Conservation (phyloP, 306 rosid species). For the Corylus heterophylla region DNA sequence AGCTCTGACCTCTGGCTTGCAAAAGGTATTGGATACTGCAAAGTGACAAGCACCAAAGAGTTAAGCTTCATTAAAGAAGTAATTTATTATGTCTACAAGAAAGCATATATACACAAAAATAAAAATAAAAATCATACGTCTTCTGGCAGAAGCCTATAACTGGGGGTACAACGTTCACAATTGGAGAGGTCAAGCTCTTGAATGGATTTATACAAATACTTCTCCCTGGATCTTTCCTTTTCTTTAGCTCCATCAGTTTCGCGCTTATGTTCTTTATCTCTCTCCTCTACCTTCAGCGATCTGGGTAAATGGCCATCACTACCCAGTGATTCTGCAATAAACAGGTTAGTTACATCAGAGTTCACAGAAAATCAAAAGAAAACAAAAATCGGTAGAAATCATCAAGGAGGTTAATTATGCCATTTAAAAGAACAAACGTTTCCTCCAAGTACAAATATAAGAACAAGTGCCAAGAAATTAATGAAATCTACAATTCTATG, state of each 20-base stretch:
- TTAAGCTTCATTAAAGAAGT: conserved; percentile 19
- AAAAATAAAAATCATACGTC: conserved; percentile 48
- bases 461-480: not conserved
- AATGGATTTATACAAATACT: conserved; percentile 83
- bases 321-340: conserved; percentile 68
- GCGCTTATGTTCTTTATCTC: conserved; percentile 70
- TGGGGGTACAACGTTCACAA: conserved; percentile 86
- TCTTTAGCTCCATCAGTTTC: conserved; percentile 77
- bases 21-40: conserved; percentile 90
- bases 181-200: conserved; percentile 95
- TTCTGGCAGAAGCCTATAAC: conserved; percentile 90
- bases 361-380: conserved; percentile 18
- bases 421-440: conserved; percentile 17
- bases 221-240: conserved; percentile 82
- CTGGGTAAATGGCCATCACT: conserved; percentile 65
- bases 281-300: conserved; percentile 74
- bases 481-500: conserved; percentile 10
- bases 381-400: not conserved
- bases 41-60: conserved; percentile 27
- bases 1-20: conserved; percentile 92
- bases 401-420: conserved; percentile 8
- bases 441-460: conserved; percentile 8
- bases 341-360: conserved; percentile 31
- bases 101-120: not conserved
- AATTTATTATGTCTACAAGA: conserved; percentile 22